Base-by-base conservation (phyloP, 129 eudicot species). In the Pseudognaphalium luteoalbum region DNA sequence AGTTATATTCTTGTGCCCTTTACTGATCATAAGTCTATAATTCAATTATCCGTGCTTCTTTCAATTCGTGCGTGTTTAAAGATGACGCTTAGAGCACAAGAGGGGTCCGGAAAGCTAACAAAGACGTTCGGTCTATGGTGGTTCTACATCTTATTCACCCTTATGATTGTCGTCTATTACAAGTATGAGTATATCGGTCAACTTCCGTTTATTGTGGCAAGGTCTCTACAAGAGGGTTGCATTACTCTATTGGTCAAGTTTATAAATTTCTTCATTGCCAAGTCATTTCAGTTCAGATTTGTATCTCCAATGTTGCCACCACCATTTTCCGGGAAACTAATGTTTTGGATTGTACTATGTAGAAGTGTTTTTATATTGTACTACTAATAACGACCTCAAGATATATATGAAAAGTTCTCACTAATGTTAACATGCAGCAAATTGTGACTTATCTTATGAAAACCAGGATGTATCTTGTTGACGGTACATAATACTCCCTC, bases 241-340 rank as follows among this genome's bases (percentile, higher is more conserved):
- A 15, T 79, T 67, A 52, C 73, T 63, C 72, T 79, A 12, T n/a
- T 73, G 14, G 14, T 79, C 78, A 72, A 72, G 58, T 58, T 79
- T 64, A 15, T 79, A n/a, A 72, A 79, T 66, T 79, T 79, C 68
- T 72, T 22, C 15, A 72, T 79, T 57, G 83, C 83, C 57, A 79
- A 79, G 57, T 54, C 68, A 34, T 73, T 72, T 34, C 83, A 72
- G 35, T 72, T 79, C 17, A 72, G 78, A 79, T 79, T 47, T 68
- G 17, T 79, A n/a, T 72, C 67, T 2, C 59, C 68, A 39, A 51
- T 52, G 47, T 56, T 62, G 61, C 68, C 83, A 10, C 73, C 83
- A 1, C 37, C 68, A 11, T 54, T 35, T 56, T 56, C 59, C 2
- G 81, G 75, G 60, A 69, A 59, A 37, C 22, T 76, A 20, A 34